phyloP scores from a whole-genome alignment of 2,329 filamentous ascomycete species.

The Claviceps capensis region DNA sequence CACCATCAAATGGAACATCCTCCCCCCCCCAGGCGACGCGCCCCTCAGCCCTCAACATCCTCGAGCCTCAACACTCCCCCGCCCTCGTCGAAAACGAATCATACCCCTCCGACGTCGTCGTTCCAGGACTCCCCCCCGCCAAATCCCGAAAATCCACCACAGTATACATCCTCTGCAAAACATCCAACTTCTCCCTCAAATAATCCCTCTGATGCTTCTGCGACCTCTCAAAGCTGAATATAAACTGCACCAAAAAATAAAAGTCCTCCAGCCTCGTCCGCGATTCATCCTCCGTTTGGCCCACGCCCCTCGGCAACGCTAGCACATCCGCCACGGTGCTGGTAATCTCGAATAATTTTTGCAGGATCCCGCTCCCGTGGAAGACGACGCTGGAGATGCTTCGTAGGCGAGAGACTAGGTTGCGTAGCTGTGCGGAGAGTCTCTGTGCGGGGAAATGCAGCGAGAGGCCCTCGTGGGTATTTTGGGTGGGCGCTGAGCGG shows the following conservation, averaged over 20 bases:
- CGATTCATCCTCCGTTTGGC: conserved; percentile 26
- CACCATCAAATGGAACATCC: too few species aligned
- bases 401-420: conserved; percentile 20
- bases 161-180: conserved; percentile 18
- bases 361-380: conserved; percentile 41
- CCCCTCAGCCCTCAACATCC: too few species aligned
- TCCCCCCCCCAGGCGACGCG: too few species aligned
- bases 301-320: conserved; percentile 31
- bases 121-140: conserved; percentile 14
- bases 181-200: conserved; percentile 24
- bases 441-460: conserved; percentile 26
- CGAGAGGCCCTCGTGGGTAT: conserved; percentile 23
- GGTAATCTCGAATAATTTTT: conserved; percentile 47
- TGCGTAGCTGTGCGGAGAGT: conserved; percentile 24
- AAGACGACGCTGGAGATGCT: conserved; percentile 33
- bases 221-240: conserved; percentile 34
- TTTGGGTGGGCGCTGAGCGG: conserved; percentile 18
- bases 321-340: conserved; percentile 46
- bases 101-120: conserved; percentile 4
- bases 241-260: conserved; percentile 34
- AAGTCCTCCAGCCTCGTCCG: conserved; percentile 38
- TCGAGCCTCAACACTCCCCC: background rate
- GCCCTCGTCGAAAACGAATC: conserved; percentile 3
- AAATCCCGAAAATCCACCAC: conserved; percentile 15
- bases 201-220: conserved; percentile 30